Conservation (phyloP, 768 basidiomycete genomes). For the Punctularia strigosozonata region DNA sequence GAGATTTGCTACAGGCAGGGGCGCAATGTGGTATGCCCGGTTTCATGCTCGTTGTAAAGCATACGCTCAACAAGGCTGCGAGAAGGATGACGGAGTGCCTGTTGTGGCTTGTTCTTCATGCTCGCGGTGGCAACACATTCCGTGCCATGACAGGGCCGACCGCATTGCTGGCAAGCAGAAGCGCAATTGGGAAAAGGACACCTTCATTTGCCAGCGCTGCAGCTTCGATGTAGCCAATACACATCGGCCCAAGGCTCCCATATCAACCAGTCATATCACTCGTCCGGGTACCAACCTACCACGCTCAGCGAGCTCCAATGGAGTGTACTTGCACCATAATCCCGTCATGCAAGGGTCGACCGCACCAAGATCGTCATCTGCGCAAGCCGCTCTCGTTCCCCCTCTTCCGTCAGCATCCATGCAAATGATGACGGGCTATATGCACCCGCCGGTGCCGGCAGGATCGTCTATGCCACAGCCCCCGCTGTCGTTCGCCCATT, state of each 20-base stretch:
- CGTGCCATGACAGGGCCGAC: conserved; percentile 73
- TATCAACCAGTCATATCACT: neutral
- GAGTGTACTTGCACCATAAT: too few species aligned
- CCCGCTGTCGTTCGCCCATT: conserved; percentile 23
- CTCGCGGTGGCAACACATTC: conserved; percentile 82
- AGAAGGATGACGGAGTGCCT: conserved; percentile 67
- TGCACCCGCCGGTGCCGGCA: neutral
- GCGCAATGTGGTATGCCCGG: conserved; percentile 51
- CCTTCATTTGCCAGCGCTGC: conserved; percentile 69
- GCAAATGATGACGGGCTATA: neutral
- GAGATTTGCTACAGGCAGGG: conserved; percentile 72
- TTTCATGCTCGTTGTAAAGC: neutral
- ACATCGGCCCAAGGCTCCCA: too few species aligned
- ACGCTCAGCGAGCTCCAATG: too few species aligned
- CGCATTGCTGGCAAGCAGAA: conserved; percentile 44
- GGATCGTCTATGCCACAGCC: conserved; percentile 6
- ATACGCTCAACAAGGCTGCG: conserved; percentile 2
- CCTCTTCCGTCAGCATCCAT: neutral
- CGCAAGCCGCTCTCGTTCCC: too few species aligned
- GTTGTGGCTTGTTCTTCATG: conserved; percentile 79
- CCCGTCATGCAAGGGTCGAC: too few species aligned
- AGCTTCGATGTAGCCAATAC: too few species aligned
- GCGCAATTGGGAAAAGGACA: conserved; percentile 79
- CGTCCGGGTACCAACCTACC: too few species aligned
- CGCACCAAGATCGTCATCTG: too few species aligned